Base-by-base conservation (phyloP, 805 yeast species). In the Monosporozyma servazzii region DNA sequence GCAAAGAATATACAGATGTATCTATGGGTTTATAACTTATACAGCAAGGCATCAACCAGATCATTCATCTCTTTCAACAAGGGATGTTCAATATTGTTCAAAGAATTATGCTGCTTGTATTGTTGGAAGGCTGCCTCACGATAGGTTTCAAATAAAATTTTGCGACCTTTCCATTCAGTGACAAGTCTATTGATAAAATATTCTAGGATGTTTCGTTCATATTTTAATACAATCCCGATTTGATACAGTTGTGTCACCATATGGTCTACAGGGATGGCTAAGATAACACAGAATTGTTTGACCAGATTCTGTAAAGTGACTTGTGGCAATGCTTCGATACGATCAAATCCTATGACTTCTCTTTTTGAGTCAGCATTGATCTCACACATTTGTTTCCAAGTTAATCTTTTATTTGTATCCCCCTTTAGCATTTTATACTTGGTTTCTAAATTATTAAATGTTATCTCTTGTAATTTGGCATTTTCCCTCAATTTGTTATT, bases 231-330 rank as follows among this genome's bases (percentile, higher is more conserved):
- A 2, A 58, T 56, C 1, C 56, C 64, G 10, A 70, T 58, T 13
- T 58, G 48, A 3, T 69, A 63, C 9, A 71, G 54, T 36, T 53
- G 54, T 36, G 57, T 51, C 33, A 59, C 56, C 8, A 68, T 52
- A 42, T 66, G 57, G 13, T 64, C 51, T 42, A 58, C 63, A 15
- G 74, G 72, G 17, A 69, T 62, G 13, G 61, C 61, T 44, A 71
- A 59, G 29, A 64, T 53, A 2, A 68, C 53, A 44, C 68, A 53
- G 8, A 71, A 51, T 53, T 69, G 64, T 53, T 71, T 71, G 29
- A 71, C 56, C 3, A 66, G 54, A 53, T 70, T 71, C 33, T 69
- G 72, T 17, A 70, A 61, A 21, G 65, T 62, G 2, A 64, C 56
- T 49, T 62, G 36, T 11, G 63, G 57, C 20, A 70, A 53, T 2